Evolutionary conservation across 768 basidiomycete species (phyloP).

Genomic region (Mycena epipterygia): DNA sequence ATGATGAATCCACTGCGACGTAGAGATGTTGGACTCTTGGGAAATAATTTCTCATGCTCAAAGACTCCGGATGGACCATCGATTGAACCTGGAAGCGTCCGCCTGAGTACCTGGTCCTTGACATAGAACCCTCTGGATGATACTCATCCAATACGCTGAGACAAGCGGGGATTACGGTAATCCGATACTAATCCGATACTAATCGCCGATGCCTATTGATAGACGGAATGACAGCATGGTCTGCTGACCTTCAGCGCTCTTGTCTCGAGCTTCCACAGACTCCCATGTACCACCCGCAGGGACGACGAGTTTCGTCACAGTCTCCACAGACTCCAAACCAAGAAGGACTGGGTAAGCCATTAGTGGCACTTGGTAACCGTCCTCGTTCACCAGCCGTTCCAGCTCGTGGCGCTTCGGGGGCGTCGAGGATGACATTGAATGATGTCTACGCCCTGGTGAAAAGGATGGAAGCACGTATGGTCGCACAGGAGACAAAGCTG

Average conservation of each 20-base stretch:
- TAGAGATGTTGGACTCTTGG: no score
- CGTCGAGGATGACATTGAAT: neutral
- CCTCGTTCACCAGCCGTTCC: neutral
- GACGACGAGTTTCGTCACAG: neutral
- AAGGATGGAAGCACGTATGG: constrained; percentile 9
- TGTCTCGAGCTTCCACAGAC: neutral
- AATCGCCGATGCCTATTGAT: neutral
- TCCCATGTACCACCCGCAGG: neutral
- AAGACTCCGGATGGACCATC: no score
- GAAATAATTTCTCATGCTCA: no score
- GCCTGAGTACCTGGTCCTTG: no score
- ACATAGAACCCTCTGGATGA: no score
- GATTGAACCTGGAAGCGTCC: no score
- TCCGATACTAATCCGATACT: no score
- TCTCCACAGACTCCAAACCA: neutral
- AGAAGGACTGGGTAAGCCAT: neutral
- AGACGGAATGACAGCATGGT: neutral
- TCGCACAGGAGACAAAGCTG: neutral
- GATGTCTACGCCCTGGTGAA: constrained; percentile 1
- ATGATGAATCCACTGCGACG: no score
- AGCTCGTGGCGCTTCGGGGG: neutral
- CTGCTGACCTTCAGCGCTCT: neutral
- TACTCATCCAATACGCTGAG: no score
- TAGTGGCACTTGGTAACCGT: neutral
- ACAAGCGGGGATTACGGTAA: no score